A percentile compares a stretch with the other conserved stretches of the same genome.
Conservation (phyloP, 208 protist species). For the Leishmania tarentolae region DNA sequence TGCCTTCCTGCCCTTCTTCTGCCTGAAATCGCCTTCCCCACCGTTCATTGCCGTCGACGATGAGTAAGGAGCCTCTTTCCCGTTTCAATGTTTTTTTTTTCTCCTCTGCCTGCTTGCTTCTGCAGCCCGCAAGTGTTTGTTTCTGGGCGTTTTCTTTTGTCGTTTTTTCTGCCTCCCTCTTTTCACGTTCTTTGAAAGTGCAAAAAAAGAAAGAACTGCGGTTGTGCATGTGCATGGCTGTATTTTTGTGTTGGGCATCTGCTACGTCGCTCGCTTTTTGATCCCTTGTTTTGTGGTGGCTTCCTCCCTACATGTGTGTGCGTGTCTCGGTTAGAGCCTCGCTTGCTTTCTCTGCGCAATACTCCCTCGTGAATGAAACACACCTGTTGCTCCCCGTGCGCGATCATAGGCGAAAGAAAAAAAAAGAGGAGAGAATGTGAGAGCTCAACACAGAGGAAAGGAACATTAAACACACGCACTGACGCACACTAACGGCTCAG, state of each 20-base stretch:
- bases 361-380: not conserved
- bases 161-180: conserved; percentile 9
- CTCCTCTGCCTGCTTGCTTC: not conserved
- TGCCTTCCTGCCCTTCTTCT: not conserved
- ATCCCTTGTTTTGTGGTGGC: not conserved
- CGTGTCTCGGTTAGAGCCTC: not conserved
- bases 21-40: too few species aligned
- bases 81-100: not conserved
- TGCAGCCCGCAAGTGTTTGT: not conserved
- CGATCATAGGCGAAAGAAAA: not conserved
- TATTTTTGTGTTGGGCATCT: not conserved
- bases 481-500: not conserved
- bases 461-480: not conserved
- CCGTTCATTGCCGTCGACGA: not conserved
- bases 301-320: not conserved
- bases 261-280: not conserved
- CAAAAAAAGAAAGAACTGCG: not conserved
- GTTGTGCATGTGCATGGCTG: not conserved
- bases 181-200: not conserved
- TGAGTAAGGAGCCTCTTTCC: not conserved
- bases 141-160: conserved; percentile 4
- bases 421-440: not conserved
- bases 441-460: not conserved
- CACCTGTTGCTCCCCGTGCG: not conserved
- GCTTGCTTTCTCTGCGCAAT: not conserved